Evolutionary conservation across 1,284 basidiomycete genomes (phyloP), one percentile per base, ranked within the genome.

Genomic region (Rhodotorula sp.): DNA sequence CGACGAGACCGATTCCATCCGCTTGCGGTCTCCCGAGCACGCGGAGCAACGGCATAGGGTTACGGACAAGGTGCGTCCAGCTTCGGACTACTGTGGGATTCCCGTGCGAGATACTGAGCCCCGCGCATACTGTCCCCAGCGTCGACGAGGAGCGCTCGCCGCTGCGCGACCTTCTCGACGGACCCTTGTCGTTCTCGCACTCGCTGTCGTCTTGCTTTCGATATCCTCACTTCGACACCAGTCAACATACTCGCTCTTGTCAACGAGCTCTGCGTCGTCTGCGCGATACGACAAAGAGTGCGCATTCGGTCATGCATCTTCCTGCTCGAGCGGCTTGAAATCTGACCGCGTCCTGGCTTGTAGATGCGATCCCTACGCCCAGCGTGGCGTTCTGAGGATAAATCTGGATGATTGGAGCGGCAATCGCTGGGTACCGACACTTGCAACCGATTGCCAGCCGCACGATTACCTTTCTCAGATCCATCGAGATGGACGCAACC

Each of bases 221-320:
- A 3, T 55, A 2, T 15, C 18, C 15, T 28, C 38, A 12, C 10
- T 43, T 10, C 38, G 38, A 43, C 38, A 14, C 38, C 38, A 12
- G 12, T 14, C 38, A 43, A 2, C 14, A 12, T 1, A 10, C 38
- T 10, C 38, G 1, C 1, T 43, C 1, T 2, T 43, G 1, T 43
- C 38, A 10, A 2, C 38, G 10, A 43, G 10, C 8, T 43, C 12
- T 14, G 10, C 14, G 12, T 1, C 10, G 38, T 12, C 38, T 43
- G 10, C 10, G 8, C 38, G 38, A 12, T 43, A 10, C 2, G 14
- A 14, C 28, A 18, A 10, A 28, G n/a, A 28, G 26, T 15, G 15
- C 54, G 14, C 16, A n/a, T 2, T 1, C n/a, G 12, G n/a, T 56
- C 28, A 19, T 56, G 55, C 34, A 43, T 2, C 12, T 12, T 43